Conservation (phyloP, 176 grass and related monocot genomes). For the Elaeis guineensis region DNA sequence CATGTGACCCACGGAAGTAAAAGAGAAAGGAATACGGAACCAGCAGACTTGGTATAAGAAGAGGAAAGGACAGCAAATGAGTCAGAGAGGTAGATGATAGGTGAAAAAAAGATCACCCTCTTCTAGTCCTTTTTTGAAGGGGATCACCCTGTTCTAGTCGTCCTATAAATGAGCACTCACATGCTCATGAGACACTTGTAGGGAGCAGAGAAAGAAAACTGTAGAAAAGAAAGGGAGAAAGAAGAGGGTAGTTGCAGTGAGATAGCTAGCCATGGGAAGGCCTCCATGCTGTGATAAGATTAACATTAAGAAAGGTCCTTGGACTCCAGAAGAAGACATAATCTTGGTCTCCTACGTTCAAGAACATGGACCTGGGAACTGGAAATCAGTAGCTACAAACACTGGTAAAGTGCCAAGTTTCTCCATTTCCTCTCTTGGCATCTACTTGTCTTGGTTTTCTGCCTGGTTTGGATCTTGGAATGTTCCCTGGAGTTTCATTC, state of each 20-base stretch:
- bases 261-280: slow-evolving; percentile 41
- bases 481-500: not conserved
- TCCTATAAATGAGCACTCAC: slow-evolving; percentile 24
- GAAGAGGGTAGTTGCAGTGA: too few species aligned
- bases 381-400: slow-evolving; percentile 64
- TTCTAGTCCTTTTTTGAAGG: slow-evolving; percentile 4
- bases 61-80: not conserved
- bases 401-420: slow-evolving; percentile 25
- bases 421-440: too few species aligned
- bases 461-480: not conserved
- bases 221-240: too few species aligned
- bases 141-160: slow-evolving; percentile 15
- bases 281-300: slow-evolving; percentile 76
- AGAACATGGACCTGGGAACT: slow-evolving; percentile 80
- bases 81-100: slow-evolving; percentile 37
- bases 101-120: slow-evolving; percentile 25
- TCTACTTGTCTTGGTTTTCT: too few species aligned
- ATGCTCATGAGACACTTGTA: slow-evolving; percentile 2
- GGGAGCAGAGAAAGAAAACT: not conserved
- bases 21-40: too few species aligned
- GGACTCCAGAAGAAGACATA: slow-evolving; percentile 89
- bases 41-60: too few species aligned
- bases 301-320: slow-evolving; percentile 77
- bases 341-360: slow-evolving; percentile 81
- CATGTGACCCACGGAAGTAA: too few species aligned